phyloP scores from a whole-genome alignment of 352 stramenopile species.

The Peronospora farinosa region DNA sequence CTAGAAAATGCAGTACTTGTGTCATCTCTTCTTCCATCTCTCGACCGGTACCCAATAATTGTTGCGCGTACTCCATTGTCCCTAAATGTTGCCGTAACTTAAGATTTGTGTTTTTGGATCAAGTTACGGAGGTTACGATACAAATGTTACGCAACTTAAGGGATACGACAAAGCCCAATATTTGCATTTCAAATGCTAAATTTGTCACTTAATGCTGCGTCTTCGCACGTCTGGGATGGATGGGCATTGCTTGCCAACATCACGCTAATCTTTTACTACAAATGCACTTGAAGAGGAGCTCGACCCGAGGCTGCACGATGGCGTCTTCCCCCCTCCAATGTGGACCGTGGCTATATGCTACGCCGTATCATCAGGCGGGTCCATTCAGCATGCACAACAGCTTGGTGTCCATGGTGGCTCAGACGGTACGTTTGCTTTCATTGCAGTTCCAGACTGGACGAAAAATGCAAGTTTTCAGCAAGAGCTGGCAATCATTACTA shows the following conservation, averaged over 20 bases:
- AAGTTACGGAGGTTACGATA: too few relatives aligned
- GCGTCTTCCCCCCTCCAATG: slow-evolving; percentile 93
- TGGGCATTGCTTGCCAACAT: slow-evolving; percentile 6
- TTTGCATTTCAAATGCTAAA: neutral
- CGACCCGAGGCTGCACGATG: slow-evolving; percentile 77
- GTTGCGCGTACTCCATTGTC: slow-evolving; percentile 9
- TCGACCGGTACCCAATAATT: slow-evolving; percentile 13
- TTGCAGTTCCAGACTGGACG: slow-evolving; percentile 46
- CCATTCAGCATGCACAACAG: slow-evolving; percentile 65
- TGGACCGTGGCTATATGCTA: slow-evolving; percentile 94
- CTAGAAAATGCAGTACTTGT: slow-evolving; percentile 56
- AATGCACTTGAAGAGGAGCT: slow-evolving; percentile 41
- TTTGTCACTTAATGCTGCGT: slow-evolving; percentile 13
- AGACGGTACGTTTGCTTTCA: slow-evolving; percentile 35
- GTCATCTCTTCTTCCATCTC: slow-evolving; percentile 52
- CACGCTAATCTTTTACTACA: slow-evolving; percentile 30
- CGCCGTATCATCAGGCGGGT: slow-evolving; percentile 90
- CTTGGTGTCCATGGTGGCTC: slow-evolving; percentile 38
- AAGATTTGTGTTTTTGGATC: too few relatives aligned
- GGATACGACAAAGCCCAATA: neutral
- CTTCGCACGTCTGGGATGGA: slow-evolving; percentile 36
- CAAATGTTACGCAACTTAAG: neutral
- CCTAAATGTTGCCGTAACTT: too few relatives aligned
- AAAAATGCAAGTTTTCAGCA: slow-evolving; percentile 36
- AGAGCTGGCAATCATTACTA: slow-evolving; percentile 58